A percentile compares a stretch with the other conserved stretches of the same genome.
phyloP scores from a whole-genome alignment of 2,329 filamentous ascomycete genomes.

The Penicillium sp. region DNA sequence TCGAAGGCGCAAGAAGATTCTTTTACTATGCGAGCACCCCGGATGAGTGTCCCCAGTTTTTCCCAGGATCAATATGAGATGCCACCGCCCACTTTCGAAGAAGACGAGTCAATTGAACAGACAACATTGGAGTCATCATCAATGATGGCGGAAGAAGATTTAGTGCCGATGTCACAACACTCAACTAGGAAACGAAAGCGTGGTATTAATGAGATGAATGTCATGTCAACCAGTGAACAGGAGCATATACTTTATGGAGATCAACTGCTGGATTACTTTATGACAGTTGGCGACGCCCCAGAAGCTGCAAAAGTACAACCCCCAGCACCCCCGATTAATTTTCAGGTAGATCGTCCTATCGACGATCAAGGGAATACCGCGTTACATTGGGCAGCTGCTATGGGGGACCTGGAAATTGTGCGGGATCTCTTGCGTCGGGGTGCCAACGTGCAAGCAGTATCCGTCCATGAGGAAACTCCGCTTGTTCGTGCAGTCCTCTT shows the following conservation, averaged over 20 bases:
- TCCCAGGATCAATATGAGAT: constrained; percentile 64
- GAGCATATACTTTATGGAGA: constrained; percentile 90
- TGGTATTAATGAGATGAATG: constrained; percentile 57
- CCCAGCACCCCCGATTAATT: constrained; percentile 80
- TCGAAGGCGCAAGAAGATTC: constrained; percentile 20
- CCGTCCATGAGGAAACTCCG: constrained; percentile 74
- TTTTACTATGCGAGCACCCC: constrained; percentile 29
- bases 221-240: constrained; percentile 62
- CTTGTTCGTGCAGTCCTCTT: constrained; percentile 93
- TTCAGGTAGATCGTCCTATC: constrained; percentile 87
- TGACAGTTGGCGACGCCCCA: constrained; percentile 74
- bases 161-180: constrained; percentile 65
- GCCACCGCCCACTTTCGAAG: constrained; percentile 57
- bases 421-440: constrained; percentile 79
- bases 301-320: constrained; percentile 53
- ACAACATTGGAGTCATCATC: constrained; percentile 78
- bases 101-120: constrained; percentile 80
- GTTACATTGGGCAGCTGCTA: constrained; percentile 94
- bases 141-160: constrained; percentile 78
- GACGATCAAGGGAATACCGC: constrained; percentile 90
- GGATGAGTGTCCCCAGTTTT: constrained; percentile 34
- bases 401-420: constrained; percentile 92
- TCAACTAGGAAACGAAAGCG: constrained; percentile 72
- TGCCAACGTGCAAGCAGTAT: constrained; percentile 68
- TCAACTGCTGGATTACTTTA: constrained; percentile 91